phyloP scores from a whole-genome alignment of 768 basidiomycete species.

The Hygrophoropsis aurantiaca region DNA sequence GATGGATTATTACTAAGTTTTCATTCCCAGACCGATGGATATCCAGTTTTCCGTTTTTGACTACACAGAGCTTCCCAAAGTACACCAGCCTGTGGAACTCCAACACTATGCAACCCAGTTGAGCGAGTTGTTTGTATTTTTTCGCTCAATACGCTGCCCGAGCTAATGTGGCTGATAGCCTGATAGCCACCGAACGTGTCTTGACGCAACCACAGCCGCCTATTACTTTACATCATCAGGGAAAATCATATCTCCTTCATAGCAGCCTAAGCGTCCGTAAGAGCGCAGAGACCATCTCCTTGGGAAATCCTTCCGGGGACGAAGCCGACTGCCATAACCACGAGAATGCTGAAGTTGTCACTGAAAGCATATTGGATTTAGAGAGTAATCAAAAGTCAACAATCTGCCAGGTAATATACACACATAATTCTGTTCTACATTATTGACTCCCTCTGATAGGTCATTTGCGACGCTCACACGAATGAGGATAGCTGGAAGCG shows the following conservation, averaged over 20 bases:
- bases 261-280: conserved; percentile 49
- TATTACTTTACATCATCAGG: conserved; percentile 35
- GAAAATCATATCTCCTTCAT: conserved; percentile 45
- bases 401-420: conserved; percentile 50
- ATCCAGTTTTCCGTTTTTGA: conserved; percentile 47
- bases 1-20: conserved; percentile 6
- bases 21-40: conserved; percentile 51
- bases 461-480: conserved; percentile 38
- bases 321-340: neutral
- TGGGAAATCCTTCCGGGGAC: conserved; percentile 6
- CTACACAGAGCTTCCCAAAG: conserved; percentile 21
- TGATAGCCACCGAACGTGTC: conserved; percentile 35
- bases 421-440: neutral
- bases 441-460: conserved; percentile 31
- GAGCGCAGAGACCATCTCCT: conserved; percentile 27
- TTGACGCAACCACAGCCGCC: conserved; percentile 48
- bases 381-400: conserved; percentile 53
- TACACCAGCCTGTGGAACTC: conserved; percentile 42
- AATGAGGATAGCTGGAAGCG: conserved; percentile 44
- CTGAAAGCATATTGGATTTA: conserved; percentile 53
- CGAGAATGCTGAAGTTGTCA: conserved; percentile 22
- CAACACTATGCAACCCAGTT: conserved; percentile 40
- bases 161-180: conserved; percentile 6
- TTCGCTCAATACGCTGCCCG: neutral
- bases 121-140: conserved; percentile 41